A percentile compares a stretch with the other conserved stretches of the same genome.
Evolutionary conservation across 768 basidiomycete genomes (phyloP).

Genomic region (Russula emetica): DNA sequence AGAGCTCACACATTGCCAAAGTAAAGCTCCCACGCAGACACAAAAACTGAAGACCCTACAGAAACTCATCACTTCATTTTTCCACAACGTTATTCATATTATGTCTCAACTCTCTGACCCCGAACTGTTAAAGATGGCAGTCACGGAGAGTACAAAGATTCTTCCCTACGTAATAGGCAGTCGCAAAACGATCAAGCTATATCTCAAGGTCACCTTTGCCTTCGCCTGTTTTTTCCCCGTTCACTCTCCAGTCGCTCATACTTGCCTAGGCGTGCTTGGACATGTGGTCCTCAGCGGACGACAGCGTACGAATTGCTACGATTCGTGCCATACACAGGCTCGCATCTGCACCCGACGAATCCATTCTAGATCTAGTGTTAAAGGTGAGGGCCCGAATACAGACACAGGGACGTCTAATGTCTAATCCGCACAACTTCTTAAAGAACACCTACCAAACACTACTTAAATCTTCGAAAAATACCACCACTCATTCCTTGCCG

Average conservation of each 20-base stretch:
- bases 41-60: conserved; percentile 79
- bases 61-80: conserved; percentile 84
- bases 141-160: conserved; percentile 83
- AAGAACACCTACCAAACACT: conserved; percentile 88
- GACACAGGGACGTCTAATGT: neutral
- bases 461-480: conserved; percentile 78
- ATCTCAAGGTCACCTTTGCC: conserved; percentile 63
- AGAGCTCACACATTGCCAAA: conserved; percentile 34
- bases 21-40: conserved; percentile 81
- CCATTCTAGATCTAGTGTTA: conserved; percentile 77
- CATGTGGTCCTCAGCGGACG: conserved; percentile 78
- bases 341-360: conserved; percentile 70
- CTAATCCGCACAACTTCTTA: conserved; percentile 1
- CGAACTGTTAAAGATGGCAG: conserved; percentile 61
- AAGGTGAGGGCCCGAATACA: conserved; percentile 51
- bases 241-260: conserved; percentile 3
- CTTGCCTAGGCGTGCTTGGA: conserved; percentile 65
- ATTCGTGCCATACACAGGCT: conserved; percentile 82
- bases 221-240: neutral
- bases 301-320: conserved; percentile 77
- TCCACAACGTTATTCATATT: conserved; percentile 79
- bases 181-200: conserved; percentile 78
- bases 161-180: conserved; percentile 84
- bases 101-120: conserved; percentile 70
- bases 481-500: conserved; percentile 82